phyloP scores from a whole-genome alignment of 2,329 filamentous ascomycete genomes.

The Pseudophaeomoniella oleicola region DNA sequence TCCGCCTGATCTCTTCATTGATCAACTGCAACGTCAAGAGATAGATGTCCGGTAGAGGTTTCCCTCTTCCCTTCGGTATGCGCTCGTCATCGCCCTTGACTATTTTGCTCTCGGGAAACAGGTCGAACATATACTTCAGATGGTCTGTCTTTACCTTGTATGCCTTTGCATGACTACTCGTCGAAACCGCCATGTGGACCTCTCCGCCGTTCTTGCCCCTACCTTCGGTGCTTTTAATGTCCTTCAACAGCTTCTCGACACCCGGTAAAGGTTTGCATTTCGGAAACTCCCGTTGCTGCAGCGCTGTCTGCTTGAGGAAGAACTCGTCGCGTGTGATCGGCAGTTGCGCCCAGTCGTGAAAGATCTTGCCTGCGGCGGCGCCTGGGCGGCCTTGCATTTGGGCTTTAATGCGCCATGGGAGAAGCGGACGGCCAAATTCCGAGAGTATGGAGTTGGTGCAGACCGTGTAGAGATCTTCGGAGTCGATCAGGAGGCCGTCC shows the following conservation, averaged over 20 bases:
- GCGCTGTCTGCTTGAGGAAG: constrained; percentile 37
- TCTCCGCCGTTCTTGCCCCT: constrained; percentile 23
- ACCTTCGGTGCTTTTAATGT: constrained; percentile 29
- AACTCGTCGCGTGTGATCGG: constrained; percentile 62
- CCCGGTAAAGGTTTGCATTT: constrained; percentile 64
- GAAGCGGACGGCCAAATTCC: constrained; percentile 53
- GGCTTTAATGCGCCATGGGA: constrained; percentile 94
- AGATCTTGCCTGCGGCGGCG: constrained; percentile 45
- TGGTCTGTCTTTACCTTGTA: constrained; percentile 61
- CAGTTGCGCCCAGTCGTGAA: constrained; percentile 72
- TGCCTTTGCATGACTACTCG: constrained; percentile 57
- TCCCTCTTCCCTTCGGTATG: constrained; percentile 67
- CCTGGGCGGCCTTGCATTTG: constrained; percentile 58
- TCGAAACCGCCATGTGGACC: constrained; percentile 75
- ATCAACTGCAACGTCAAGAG: constrained; percentile 71
- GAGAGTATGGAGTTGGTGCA: constrained; percentile 71
- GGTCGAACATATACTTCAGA: constrained; percentile 33
- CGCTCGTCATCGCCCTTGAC: constrained; percentile 77
- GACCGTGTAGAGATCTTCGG: constrained; percentile 76
- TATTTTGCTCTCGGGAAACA: constrained; percentile 54
- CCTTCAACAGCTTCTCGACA: constrained; percentile 51
- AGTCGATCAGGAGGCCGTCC: constrained; percentile 91
- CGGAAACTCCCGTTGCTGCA: constrained; percentile 63
- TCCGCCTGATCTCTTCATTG: constrained; percentile 52
- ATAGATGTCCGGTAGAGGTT: constrained; percentile 92